Conservation (phyloP, 345 rosid species). For the Eucalyptus marginata region DNA sequence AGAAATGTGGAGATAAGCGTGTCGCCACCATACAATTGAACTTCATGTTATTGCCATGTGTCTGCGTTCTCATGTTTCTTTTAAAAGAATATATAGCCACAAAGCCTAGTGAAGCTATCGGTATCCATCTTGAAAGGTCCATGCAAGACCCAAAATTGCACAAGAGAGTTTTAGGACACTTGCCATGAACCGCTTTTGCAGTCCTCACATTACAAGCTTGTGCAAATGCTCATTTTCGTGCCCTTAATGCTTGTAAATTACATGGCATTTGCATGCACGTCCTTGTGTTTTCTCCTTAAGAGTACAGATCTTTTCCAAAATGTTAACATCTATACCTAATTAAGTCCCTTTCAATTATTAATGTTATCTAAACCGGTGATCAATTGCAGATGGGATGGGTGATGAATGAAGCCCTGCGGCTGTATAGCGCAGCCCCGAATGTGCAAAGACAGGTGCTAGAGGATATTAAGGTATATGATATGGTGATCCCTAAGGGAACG, state of each 20-base stretch:
- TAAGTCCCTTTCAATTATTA: background rate
- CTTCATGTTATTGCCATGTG: background rate
- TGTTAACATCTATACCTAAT: background rate
- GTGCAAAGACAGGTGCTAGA: background rate
- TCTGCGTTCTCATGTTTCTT: background rate
- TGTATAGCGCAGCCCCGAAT: background rate
- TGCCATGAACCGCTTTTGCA: background rate
- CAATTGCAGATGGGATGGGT: slow-evolving; percentile 6
- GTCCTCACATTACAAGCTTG: background rate
- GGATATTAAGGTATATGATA: background rate
- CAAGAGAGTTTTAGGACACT: no score
- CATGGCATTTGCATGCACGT: background rate
- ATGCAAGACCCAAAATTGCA: no score
- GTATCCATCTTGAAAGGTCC: background rate
- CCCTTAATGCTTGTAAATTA: background rate
- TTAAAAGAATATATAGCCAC: background rate
- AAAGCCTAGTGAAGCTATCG: background rate
- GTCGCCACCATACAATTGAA: background rate
- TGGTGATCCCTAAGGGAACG: background rate
- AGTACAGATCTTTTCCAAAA: background rate
- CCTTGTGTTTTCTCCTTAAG: background rate
- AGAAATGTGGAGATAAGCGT: background rate
- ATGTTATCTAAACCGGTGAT: background rate
- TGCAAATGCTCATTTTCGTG: background rate
- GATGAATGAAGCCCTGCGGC: background rate